Conservation (phyloP, 2,329 filamentous ascomycete genomes). For the Fusarium heterosporum region DNA sequence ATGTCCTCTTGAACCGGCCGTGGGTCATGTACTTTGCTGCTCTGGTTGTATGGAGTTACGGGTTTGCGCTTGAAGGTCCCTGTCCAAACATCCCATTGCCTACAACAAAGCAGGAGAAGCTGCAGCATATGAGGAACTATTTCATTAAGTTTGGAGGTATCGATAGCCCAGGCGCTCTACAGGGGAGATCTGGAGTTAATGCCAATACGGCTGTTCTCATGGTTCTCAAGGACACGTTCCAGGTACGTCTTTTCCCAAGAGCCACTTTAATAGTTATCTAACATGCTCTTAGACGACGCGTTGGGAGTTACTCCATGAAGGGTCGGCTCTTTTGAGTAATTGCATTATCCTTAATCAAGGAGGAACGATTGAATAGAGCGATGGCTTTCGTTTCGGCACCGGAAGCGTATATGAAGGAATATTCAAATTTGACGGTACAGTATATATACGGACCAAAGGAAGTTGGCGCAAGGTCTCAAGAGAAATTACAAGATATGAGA, state of each 20-base stretch:
- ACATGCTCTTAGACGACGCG: conserved; percentile 68
- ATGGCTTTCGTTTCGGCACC: background rate
- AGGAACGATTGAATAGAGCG: conserved; percentile 42
- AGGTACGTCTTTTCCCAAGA: background rate
- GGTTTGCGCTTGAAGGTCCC: conserved; percentile 88
- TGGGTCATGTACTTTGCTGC: conserved; percentile 97
- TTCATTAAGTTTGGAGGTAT: conserved; percentile 79
- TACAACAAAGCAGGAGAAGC: conserved; percentile 71
- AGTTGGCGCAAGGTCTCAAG: conserved; percentile 20
- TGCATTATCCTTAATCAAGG: conserved; percentile 70
- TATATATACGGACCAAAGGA: conserved; percentile 16
- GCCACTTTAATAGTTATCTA: background rate
- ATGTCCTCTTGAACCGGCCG: conserved; percentile 88
- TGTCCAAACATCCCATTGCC: conserved; percentile 66
- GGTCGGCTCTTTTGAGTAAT: conserved; percentile 80
- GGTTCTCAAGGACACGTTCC: conserved; percentile 84
- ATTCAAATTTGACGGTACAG: background rate
- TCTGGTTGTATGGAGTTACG: conserved; percentile 95
- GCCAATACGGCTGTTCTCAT: conserved; percentile 83
- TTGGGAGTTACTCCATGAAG: conserved; percentile 94
- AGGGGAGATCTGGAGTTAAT: conserved; percentile 80
- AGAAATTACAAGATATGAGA: conserved; percentile 12
- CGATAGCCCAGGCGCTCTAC: conserved; percentile 80
- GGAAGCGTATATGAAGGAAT: background rate
- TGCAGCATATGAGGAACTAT: conserved; percentile 83